A percentile compares a stretch with the other conserved stretches of the same genome.
phyloP scores from a whole-genome alignment of 2,329 filamentous ascomycete species.

The Fusarium camptoceras region DNA sequence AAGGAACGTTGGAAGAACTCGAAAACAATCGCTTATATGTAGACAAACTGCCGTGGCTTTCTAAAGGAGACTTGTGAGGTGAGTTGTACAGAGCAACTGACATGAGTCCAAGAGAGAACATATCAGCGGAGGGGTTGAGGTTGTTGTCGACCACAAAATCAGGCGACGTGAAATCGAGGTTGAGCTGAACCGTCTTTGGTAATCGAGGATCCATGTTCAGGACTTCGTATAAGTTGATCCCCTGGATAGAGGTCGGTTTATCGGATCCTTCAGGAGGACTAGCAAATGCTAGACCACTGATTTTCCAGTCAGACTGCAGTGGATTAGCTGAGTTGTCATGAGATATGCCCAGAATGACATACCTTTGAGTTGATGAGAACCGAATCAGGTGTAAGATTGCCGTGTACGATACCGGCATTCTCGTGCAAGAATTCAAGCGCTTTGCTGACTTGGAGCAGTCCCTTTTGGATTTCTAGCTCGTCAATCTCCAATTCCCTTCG shows the following conservation, averaged over 20 bases:
- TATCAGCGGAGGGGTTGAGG: slow-evolving; percentile 84
- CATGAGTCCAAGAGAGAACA: slow-evolving; percentile 92
- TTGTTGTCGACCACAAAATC: slow-evolving; percentile 95
- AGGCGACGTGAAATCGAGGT: slow-evolving; percentile 92
- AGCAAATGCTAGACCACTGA: slow-evolving; percentile 92
- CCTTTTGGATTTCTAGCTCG: slow-evolving; percentile 97
- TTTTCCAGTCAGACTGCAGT: slow-evolving; percentile 91
- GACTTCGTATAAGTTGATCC: slow-evolving; percentile 84
- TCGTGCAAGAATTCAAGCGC: slow-evolving; percentile 96
- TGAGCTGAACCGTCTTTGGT: slow-evolving; percentile 84
- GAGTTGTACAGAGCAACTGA: slow-evolving; percentile 93
- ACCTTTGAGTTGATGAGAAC: slow-evolving; percentile 94
- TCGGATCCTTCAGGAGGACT: slow-evolving; percentile 82
- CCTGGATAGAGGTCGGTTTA: slow-evolving; percentile 79
- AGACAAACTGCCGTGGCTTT: slow-evolving; percentile 82
- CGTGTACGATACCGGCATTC: slow-evolving; percentile 92
- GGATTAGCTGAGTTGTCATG: slow-evolving; percentile 45
- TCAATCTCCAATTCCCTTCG: slow-evolving; percentile 91
- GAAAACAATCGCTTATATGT: slow-evolving; percentile 88
- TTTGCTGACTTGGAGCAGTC: slow-evolving; percentile 90
- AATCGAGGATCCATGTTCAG: slow-evolving; percentile 87
- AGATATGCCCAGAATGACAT: slow-evolving; percentile 42
- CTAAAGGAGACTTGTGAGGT: slow-evolving; percentile 89
- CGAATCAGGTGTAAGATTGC: slow-evolving; percentile 92
- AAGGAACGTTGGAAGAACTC: slow-evolving; percentile 82